Base-by-base conservation (phyloP, 257 asterid species). In the Nicotiana benthamiana region DNA sequence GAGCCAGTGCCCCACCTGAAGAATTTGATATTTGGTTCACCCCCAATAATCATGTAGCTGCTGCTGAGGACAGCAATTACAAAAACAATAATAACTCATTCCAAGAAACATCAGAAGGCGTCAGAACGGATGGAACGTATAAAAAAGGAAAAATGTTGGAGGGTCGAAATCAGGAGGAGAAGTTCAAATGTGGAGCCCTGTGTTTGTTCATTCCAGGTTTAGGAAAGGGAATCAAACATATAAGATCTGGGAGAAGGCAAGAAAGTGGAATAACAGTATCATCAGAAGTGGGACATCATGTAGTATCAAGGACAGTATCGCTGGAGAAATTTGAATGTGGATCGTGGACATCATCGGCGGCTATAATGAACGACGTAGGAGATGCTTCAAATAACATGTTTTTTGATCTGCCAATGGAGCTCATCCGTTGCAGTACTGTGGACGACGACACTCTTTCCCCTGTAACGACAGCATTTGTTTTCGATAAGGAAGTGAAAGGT, bases 321-420 rank as follows among this genome's bases (percentile, higher is more conserved):
- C 87, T 95, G 52, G 95, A 95, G 85, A 93, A 85, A 78, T 95
- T 95, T 28, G 98, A 95, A 75, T 93, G 98, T 27, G 97, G 93
- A 20, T 93, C 97, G 0, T 90, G 97, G 96, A 90, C 93, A 57
- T 93, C 96, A 54, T 89, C 95, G 0, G 88, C 77, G 6, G 77
- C 89, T 17, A 59, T 91, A 61, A 82, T 86, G 16, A 78, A 82
- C 5, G 88, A 82, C 15, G 90, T 70, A 1, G 91, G 83, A 75
- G 85, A 82, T 36, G 48, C 77, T 6, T 86, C 95, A 18, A 88
- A 54, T 72, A 88, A 86, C 83, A 46, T 74, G 82, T 93, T 90
- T 84, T 94, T 89, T 20, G 98, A 94, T 87, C 93, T 94, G 67
- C 98, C 98, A 2, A 48, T 93, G 52, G 98, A 94, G 90, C 86